Evolutionary conservation across 805 yeast genomes (phyloP), one percentile per base, ranked within the genome.

Genomic region (Metschnikowia reukaufii): DNA sequence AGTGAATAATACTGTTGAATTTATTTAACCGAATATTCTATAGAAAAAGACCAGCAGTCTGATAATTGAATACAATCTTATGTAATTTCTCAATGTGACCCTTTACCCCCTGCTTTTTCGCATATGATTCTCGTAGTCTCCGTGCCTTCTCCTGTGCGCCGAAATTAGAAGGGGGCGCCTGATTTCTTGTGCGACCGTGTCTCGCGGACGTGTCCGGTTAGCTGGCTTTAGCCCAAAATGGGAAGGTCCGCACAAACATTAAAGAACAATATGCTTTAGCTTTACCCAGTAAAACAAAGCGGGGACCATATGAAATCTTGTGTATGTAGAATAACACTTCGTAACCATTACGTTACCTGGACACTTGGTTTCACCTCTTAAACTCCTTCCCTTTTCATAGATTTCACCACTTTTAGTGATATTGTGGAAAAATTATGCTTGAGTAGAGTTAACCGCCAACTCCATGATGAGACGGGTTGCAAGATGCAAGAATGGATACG

Each of bases 391-490:
- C n/a, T n/a, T n/a, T n/a, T n/a, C n/a, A n/a, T n/a, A n/a, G n/a
- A n/a, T n/a, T n/a, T n/a, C n/a, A n/a, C n/a, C n/a, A n/a, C n/a
- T n/a, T n/a, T n/a, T n/a, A n/a, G n/a, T n/a, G n/a, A n/a, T n/a
- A n/a, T n/a, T n/a, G n/a, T n/a, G n/a, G n/a, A n/a, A n/a, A n/a
- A 12, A n/a, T 45, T 44, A 54, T 12, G 56, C 49, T 44, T 52
- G 56, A 39, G 58, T 52, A 9, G 58, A 54, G 62, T 92, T 94
- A 15, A 94, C 98, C 0, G 99, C 99, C 55, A 92, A 75, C 66
- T 92, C 98, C 96, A 92, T 90, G 52, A 92, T 92, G 54, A 92
- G 76, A 60, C 90, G 74, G 2, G 98, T 92, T 36, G 97, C 92
- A 59, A 92, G 72, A 65, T 94, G 96, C 60, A 94, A 72, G 65